Conservation (phyloP, 1,139 yeast species). For the Suhomyces terraborum region DNA sequence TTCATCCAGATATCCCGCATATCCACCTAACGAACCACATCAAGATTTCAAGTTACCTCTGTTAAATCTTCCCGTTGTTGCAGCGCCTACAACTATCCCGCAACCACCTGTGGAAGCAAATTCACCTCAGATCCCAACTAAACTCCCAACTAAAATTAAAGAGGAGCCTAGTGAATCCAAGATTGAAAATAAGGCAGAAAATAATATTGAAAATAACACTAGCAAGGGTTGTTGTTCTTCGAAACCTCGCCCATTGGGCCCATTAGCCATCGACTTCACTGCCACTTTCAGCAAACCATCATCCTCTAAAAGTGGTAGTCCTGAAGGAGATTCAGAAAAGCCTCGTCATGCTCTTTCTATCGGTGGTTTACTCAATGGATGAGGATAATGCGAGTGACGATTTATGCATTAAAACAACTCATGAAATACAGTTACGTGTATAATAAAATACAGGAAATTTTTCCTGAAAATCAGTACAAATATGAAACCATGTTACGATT, state of each 20-base stretch:
- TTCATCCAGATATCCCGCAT: slow-evolving; percentile 7
- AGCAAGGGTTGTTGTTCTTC: slow-evolving; percentile 1
- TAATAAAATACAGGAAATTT: not conserved
- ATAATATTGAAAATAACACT: not conserved
- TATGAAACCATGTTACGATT: too few species aligned
- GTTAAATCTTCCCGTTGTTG: slow-evolving; percentile 1
- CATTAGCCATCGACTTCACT: slow-evolving; percentile 38
- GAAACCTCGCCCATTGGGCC: slow-evolving; percentile 11
- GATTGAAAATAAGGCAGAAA: not conserved
- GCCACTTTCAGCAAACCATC: slow-evolving; percentile 19
- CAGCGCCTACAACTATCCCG: not conserved
- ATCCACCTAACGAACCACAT: slow-evolving; percentile 1
- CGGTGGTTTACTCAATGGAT: slow-evolving; percentile 39
- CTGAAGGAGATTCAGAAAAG: slow-evolving; percentile 14
- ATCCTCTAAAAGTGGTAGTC: slow-evolving; percentile 13
- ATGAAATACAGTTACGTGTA: slow-evolving; percentile 3
- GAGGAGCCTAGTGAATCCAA: not conserved
- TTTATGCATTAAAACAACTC: not conserved
- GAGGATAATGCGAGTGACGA: too few species aligned
- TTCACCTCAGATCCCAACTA: not conserved
- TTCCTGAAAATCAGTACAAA: not conserved
- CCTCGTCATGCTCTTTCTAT: slow-evolving; percentile 30
- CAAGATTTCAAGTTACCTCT: slow-evolving; percentile 9
- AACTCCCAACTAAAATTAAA: not conserved
- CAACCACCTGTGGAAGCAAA: not conserved